Conservation (phyloP, 331 rosid species). For the Spiraea crenata region DNA sequence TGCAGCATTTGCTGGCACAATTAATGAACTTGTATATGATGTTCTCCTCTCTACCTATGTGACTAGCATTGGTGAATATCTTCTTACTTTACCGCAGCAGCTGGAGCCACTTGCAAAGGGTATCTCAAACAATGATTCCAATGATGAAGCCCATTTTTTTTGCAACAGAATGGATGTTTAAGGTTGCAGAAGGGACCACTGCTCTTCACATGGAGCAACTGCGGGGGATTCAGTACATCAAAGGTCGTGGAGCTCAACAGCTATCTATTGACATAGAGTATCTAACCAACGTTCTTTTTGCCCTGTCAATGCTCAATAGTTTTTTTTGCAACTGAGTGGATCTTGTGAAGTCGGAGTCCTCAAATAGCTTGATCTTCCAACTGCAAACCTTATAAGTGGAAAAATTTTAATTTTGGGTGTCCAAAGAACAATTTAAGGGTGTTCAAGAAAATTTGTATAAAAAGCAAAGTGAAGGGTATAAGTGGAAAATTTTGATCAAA, state of each 20-base stretch:
- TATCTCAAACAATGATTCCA: constrained; percentile 67
- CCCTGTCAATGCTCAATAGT: constrained; percentile 91
- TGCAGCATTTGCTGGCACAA: constrained; percentile 82
- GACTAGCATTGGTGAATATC: constrained; percentile 88
- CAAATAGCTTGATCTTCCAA: constrained; percentile 72
- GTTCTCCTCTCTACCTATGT: constrained; percentile 96
- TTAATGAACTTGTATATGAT: constrained; percentile 91
- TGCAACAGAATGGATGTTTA: constrained; percentile 99
- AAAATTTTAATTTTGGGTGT: no score
- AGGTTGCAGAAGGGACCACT: constrained; percentile 98
- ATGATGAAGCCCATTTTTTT: constrained; percentile 92
- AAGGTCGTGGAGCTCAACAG: constrained; percentile 92
- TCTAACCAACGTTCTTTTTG: constrained; percentile 89
- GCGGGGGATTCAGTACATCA: constrained; percentile 77
- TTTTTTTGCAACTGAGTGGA: constrained; percentile 75
- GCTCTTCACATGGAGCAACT: constrained; percentile 88
- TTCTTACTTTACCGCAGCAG: constrained; percentile 94
- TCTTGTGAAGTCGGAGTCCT: constrained; percentile 62
- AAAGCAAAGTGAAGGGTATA: no score
- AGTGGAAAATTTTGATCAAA: no score
- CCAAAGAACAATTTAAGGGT: no score
- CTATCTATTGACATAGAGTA: constrained; percentile 87
- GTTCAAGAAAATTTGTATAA: no score
- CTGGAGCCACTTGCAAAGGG: constrained; percentile 99
- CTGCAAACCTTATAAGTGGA: constrained; percentile 85